These are phyloP conservation scores for Phytopythium aichiense DNA, from an alignment of 352 stramenopile genomes.

Conservation along the genomic window DNA sequence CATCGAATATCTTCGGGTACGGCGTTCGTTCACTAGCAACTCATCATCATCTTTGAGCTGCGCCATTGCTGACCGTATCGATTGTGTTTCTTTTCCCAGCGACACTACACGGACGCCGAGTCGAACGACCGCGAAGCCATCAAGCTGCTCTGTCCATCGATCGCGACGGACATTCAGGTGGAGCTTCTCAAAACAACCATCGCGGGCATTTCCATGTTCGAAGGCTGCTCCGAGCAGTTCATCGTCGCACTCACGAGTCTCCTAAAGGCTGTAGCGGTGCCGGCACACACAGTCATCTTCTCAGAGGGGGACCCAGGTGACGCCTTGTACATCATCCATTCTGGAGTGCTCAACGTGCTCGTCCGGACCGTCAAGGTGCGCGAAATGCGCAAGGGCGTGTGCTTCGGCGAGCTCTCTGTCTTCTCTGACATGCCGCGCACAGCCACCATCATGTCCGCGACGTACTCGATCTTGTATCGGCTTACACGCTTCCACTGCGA, in stretches of 20 bases:
- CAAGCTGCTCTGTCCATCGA: conserved; percentile 62
- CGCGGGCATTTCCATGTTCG: conserved; percentile 49
- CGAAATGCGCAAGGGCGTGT: conserved; percentile 67
- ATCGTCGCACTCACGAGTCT: conserved; percentile 59
- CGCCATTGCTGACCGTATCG: neutral
- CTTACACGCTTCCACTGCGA: conserved; percentile 62
- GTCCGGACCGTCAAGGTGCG: conserved; percentile 55
- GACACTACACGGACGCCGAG: conserved; percentile 63
- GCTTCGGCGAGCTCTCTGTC: conserved; percentile 67
- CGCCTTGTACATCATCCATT: conserved; percentile 77
- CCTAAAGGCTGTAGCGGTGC: conserved; percentile 53
- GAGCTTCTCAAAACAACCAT: conserved; percentile 54
- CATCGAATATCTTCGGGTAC: conserved; percentile 59
- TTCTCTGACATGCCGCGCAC: conserved; percentile 53
- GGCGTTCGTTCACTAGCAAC: conserved; percentile 1
- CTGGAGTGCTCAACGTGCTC: conserved; percentile 58
- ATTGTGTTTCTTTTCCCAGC: conserved; percentile 19
- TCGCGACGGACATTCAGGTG: conserved; percentile 75
- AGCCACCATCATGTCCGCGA: conserved; percentile 52
- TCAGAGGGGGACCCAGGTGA: conserved; percentile 50
- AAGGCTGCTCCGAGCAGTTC: conserved; percentile 50
- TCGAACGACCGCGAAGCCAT: conserved; percentile 70
- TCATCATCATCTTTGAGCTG: neutral
- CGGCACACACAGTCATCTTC: conserved; percentile 56
- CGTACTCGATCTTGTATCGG: conserved; percentile 68